These are phyloP conservation scores for Fraxinus xanthoxyloides DNA, from an alignment of 305 asterid genomes.

Conservation along the genomic window DNA sequence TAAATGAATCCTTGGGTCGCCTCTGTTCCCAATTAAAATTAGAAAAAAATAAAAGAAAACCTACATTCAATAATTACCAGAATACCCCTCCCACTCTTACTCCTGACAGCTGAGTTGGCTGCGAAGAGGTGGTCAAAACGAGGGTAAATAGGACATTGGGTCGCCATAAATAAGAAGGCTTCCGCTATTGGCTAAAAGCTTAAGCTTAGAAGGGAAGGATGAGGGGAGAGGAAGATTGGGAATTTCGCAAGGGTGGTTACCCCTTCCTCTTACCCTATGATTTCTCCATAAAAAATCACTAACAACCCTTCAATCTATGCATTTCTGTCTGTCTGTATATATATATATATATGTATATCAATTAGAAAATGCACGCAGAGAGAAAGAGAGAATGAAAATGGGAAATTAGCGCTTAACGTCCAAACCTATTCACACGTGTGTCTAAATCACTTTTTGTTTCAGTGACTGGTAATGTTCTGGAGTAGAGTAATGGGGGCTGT, in stretches of 20 bases:
- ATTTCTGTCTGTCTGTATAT: background rate
- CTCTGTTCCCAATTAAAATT: too few relatives aligned
- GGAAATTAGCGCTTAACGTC: background rate
- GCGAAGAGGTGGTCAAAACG: background rate
- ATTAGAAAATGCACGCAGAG: background rate
- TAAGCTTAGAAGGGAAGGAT: slow-evolving; percentile 25
- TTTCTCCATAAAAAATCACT: slow-evolving; percentile 2
- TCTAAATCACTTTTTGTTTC: background rate
- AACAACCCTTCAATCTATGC: slow-evolving; percentile 22
- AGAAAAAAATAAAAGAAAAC: too few relatives aligned
- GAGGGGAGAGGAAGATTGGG: slow-evolving; percentile 24
- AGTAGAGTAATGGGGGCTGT: slow-evolving; percentile 11
- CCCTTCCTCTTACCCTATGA: slow-evolving; percentile 34
- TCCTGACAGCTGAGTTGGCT: background rate
- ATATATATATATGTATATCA: too few relatives aligned
- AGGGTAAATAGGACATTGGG: background rate
- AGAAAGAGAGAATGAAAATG: background rate
- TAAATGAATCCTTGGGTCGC: too few relatives aligned
- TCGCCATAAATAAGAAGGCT: background rate
- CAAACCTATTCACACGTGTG: background rate
- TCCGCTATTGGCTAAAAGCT: background rate
- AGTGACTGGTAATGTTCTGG: background rate
- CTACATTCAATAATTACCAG: background rate
- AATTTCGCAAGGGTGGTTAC: slow-evolving; percentile 43
- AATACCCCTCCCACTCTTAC: background rate